Evolutionary conservation across 2,329 filamentous ascomycete species (phyloP).

Genomic region (Exophiala calicioides): DNA sequence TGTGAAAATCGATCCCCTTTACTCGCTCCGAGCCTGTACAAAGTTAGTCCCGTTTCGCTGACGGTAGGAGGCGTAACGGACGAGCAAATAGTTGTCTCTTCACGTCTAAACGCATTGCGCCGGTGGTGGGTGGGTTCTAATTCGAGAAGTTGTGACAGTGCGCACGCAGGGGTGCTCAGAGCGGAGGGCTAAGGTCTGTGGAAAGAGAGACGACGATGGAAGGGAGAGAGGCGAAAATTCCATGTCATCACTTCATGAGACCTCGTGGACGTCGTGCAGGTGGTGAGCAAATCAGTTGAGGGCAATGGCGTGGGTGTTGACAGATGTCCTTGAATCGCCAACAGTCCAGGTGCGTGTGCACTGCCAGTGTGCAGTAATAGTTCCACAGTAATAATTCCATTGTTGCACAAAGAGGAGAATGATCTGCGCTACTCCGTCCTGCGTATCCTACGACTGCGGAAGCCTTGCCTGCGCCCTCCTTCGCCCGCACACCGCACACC

Average conservation of each 20-base stretch:
- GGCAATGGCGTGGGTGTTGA: conserved; percentile 13
- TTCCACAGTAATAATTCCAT: too few relatives aligned
- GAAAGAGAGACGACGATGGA: conserved; percentile 4
- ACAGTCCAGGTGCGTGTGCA: not conserved
- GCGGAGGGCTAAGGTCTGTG: not conserved
- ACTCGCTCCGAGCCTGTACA: conserved; percentile 92
- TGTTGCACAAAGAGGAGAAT: too few relatives aligned
- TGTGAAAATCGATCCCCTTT: conserved; percentile 96
- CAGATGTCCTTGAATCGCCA: conserved; percentile 18
- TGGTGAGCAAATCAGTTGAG: not conserved
- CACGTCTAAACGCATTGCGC: conserved; percentile 31
- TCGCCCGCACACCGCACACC: too few relatives aligned
- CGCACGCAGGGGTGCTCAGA: conserved; percentile 13
- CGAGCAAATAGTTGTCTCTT: conserved; percentile 31
- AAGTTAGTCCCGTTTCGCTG: conserved; percentile 61
- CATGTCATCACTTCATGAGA: conserved; percentile 24
- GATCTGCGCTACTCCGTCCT: conserved; percentile 3
- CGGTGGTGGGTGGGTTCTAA: conserved; percentile 6
- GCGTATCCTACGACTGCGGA: too few relatives aligned
- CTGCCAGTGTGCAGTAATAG: too few relatives aligned
- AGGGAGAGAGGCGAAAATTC: conserved; percentile 8
- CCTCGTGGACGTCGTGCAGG: conserved; percentile 6
- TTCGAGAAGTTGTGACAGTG: conserved; percentile 3
- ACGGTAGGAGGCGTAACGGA: conserved; percentile 1
- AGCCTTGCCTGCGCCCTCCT: too few relatives aligned